These are phyloP conservation scores for Peniophora sp. DNA, from an alignment of 1,284 basidiomycete species.

Conservation along the genomic window DNA sequence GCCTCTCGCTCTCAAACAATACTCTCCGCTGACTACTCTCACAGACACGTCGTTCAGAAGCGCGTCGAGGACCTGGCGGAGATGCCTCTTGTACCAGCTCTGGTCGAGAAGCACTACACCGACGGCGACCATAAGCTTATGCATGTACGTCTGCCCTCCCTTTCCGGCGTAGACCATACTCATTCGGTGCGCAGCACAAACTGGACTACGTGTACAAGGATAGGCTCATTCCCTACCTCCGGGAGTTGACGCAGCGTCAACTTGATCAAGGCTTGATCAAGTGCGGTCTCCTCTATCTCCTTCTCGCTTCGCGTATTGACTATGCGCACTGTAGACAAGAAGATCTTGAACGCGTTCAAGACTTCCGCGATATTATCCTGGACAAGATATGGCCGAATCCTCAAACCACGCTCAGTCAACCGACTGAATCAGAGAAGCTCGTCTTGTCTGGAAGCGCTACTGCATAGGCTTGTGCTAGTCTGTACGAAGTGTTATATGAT, in stretches of 20 bases:
- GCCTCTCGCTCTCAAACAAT: neutral
- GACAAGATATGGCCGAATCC: too few species aligned
- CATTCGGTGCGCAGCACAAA: conserved; percentile 21
- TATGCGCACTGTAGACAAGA: conserved; percentile 1
- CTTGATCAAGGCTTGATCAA: conserved; percentile 27
- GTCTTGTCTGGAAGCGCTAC: too few species aligned
- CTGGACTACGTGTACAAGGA: conserved; percentile 23
- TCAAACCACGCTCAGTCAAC: too few species aligned
- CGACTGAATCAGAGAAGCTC: too few species aligned
- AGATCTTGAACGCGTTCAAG: conserved; percentile 2
- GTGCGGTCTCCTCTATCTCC: conserved; percentile 9
- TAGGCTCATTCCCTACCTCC: conserved; percentile 27
- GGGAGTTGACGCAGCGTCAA: conserved; percentile 26
- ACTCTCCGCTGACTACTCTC: neutral
- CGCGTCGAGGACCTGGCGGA: conserved; percentile 27
- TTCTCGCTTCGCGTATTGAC: too few species aligned
- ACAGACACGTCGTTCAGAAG: conserved; percentile 28
- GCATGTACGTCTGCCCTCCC: conserved; percentile 15
- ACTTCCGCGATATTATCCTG: conserved; percentile 2
- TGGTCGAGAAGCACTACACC: conserved; percentile 28
- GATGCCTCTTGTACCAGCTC: conserved; percentile 27
- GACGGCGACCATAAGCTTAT: conserved; percentile 24
- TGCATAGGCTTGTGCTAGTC: too few species aligned
- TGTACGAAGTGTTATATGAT: too few species aligned
- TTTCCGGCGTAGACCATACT: neutral